Base-by-base conservation (phyloP, 345 rosid genomes). In the Capsella bursapastoris region DNA sequence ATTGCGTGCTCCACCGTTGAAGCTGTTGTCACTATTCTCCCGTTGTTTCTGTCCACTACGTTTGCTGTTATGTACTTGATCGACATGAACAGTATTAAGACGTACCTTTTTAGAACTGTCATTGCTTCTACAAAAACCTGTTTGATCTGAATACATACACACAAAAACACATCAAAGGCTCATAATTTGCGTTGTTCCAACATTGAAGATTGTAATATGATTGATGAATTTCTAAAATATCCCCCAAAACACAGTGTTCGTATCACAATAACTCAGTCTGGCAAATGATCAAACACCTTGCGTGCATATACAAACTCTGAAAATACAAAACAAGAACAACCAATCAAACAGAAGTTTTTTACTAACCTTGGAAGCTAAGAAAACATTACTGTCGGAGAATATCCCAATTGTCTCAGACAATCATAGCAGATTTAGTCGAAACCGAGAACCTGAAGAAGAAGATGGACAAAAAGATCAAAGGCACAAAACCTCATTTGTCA, bases 41-140 rank as follows among this genome's bases (percentile, higher is more conserved):
- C 92, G n/a, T 82, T 85, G 81, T 89, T 93, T 76, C 96, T 80
- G 81, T 88, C 98, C 13, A 94, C 82, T 2, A 91, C 90, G 28
- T 94, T 90, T 22, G 89, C 94, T 9, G 92, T 89, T 41, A 91
- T 81, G 85, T 89, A 84, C 83, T 90, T 89, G 51, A 90, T 64
- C 11, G 96, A 90, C 68, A 90, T 80, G 81, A 93, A 90, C 70
- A 86, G 51, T 79, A 90, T 81, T 28, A 90, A 67, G 38, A 85
- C 87, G 18, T 87, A 86, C 56, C 96, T 85, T 85, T 91, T 91
- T 40, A 86, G 65, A 15, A 85, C 83, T 10, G 88, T 83, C 96
- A 90, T 93, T 45, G 27, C 47, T 71, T 66, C 68, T 50, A 52
- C 31, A 6, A 22, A 51, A 57, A 31, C 37, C 70, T 74, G 69